Evolutionary conservation across 345 rosid genomes (phyloP).

Genomic region (Trapa incisa): DNA sequence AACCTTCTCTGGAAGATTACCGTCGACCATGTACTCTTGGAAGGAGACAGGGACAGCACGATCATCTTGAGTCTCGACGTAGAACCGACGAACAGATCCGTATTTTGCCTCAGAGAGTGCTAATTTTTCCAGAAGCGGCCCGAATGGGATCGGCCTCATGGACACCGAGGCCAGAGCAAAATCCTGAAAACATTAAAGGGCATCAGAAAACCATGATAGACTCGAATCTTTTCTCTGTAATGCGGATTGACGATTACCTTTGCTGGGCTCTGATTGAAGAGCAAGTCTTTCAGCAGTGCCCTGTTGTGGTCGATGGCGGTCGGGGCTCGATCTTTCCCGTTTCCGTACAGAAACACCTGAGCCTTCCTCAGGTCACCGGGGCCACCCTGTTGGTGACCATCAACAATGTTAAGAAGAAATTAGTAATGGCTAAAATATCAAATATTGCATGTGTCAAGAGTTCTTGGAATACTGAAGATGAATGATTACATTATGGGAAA

Average conservation of each 20-base stretch:
- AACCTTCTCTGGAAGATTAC: constrained; percentile 43
- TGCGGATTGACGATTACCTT: constrained; percentile 15
- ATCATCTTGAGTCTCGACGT: constrained; percentile 47
- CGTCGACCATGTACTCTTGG: constrained; percentile 44
- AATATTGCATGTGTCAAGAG: neutral
- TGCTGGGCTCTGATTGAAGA: constrained; percentile 28
- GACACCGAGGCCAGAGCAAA: constrained; percentile 25
- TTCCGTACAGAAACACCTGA: constrained; percentile 24
- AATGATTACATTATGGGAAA: constrained; percentile 29
- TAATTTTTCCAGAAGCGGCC: constrained; percentile 28
- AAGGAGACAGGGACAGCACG: constrained; percentile 32
- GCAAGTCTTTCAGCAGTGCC: constrained; percentile 15
- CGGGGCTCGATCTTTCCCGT: constrained; percentile 29
- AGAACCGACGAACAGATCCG: constrained; percentile 40
- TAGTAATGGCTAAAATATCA: neutral
- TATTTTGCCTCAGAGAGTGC: constrained; percentile 34
- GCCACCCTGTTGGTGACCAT: constrained; percentile 16
- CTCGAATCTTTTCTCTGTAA: no score
- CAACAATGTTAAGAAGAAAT: neutral
- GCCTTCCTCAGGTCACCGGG: constrained; percentile 19
- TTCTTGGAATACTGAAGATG: neutral
- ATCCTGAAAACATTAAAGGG: constrained; percentile 6
- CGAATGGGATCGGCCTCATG: constrained; percentile 35
- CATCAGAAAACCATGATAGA: neutral
- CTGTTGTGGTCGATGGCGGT: constrained; percentile 31